phyloP scores from a whole-genome alignment of 345 rosid genomes.

The Citrus hindsii region DNA sequence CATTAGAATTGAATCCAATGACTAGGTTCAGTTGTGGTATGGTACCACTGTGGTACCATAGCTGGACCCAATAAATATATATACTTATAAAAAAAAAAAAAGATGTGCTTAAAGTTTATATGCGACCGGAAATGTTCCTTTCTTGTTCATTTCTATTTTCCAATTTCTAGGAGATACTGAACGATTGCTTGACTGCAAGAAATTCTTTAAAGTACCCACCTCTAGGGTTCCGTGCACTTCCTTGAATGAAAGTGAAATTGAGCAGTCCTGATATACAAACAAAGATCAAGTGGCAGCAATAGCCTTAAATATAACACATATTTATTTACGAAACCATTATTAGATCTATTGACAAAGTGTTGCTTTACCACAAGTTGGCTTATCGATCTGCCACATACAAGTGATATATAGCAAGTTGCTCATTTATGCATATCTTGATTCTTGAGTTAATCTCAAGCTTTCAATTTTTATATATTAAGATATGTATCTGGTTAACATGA shows the following conservation, averaged over 20 bases:
- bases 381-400: too few species aligned
- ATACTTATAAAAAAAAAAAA: too few species aligned
- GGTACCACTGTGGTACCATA: too few species aligned
- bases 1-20: too few species aligned
- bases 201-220: not conserved
- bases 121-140: not conserved
- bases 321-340: not conserved
- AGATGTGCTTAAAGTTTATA: not conserved
- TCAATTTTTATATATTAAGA: too few species aligned
- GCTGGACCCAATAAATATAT: too few species aligned
- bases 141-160: not conserved
- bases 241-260: not conserved
- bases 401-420: too few species aligned
- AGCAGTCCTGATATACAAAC: not conserved
- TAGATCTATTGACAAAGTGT: not conserved
- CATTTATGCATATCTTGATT: too few species aligned
- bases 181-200: not conserved
- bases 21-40: rapidly evolving
- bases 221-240: not conserved
- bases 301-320: too few species aligned
- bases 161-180: too few species aligned
- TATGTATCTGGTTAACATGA: too few species aligned
- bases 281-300: not conserved
- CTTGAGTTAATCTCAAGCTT: too few species aligned
- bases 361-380: not conserved